phyloP scores from a whole-genome alignment of 1,284 basidiomycete genomes.

The Sporisorium graminicola region DNA sequence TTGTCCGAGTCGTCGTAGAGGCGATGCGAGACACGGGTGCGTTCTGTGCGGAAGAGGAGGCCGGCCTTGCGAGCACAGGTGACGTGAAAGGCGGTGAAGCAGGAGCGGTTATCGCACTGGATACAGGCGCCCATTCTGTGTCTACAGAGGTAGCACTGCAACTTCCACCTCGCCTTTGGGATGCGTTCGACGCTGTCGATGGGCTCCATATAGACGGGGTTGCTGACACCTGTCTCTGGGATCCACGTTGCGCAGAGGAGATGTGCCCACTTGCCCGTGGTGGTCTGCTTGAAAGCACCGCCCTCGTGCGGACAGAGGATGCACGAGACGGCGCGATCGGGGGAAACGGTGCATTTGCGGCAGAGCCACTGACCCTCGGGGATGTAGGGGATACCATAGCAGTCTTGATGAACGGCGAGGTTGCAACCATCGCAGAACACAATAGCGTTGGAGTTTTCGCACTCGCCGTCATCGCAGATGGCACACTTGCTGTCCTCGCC shows the following conservation, averaged over 20 bases:
- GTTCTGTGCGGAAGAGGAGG: constrained; percentile 56
- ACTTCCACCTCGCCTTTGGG: constrained; percentile 91
- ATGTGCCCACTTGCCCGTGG: constrained; percentile 93
- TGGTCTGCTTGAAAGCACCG: constrained; percentile 98
- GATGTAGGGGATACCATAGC: constrained; percentile 99
- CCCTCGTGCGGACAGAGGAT: constrained; percentile 95
- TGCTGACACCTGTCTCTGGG: constrained; percentile 92
- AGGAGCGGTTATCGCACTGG: constrained; percentile 91
- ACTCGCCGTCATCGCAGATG: constrained; percentile 97
- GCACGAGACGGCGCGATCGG: constrained; percentile 93
- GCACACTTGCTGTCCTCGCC: constrained; percentile 80
- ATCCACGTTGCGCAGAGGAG: constrained; percentile 98
- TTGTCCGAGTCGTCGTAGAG: constrained; percentile 49
- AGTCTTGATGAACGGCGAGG: constrained; percentile 98
- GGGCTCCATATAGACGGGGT: constrained; percentile 98
- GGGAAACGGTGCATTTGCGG: constrained; percentile 96
- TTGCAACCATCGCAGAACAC: constrained; percentile 99
- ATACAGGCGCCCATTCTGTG: constrained; percentile 90
- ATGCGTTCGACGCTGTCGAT: constrained; percentile 90
- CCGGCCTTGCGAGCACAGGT: constrained; percentile 82
- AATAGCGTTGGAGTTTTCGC: constrained; percentile 98
- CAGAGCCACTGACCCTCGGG: constrained; percentile 99
- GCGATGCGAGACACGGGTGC: constrained; percentile 51
- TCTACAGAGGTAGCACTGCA: constrained; percentile 87
- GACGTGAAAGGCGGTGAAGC: constrained; percentile 93